Base-by-base conservation (phyloP, 257 asterid species). In the Solanum ahanhuiri region DNA sequence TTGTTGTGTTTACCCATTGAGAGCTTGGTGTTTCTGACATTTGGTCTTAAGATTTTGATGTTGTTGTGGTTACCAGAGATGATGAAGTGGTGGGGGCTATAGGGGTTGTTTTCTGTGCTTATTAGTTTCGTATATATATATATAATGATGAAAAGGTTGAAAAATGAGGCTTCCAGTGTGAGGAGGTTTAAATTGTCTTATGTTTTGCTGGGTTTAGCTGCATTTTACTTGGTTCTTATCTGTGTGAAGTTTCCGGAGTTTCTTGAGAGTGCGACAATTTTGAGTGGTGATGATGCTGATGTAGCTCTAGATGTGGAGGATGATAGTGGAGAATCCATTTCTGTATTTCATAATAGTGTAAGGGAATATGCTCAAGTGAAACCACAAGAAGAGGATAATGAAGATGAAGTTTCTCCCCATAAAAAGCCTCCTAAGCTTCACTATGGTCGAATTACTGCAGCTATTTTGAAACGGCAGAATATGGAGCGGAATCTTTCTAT, bases 381-480 rank as follows among this genome's bases (percentile, higher is more conserved):
- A 86, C 90, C 91, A 4, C 88, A 67, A 70, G 90, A 88, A 63
- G 93, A 84, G 86, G 85, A 79, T 41, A 86, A 83, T 20, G 86
- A 69, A 58, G 89, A 28, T 25, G 69, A 60, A 60, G 69, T 25
- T 20, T 79, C 72, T 82, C 39, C 41, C 8, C 45, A 30, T n/a
- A 87, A 25, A 12, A 90, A 90, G 87, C 91, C 93, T 20, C 79
- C 88, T 64, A 91, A 88, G 87, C 92, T 89, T 88, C 90, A 91
- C 18, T 94, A 94, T 88, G 98, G 98, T 73, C 91, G 98, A 90
- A 92, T 97, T 89, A 91, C 97, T 83, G 89, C 95, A 85, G 92
- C 92, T 31, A 89, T 91, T 70, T 48, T 94, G 88, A 93, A 87
- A 85, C 88, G 89, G 57, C 83, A 87, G 90, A 91, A 92, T 91